Conservation (phyloP, 352 stramenopile genomes). For the Aphanomyces astaci region DNA sequence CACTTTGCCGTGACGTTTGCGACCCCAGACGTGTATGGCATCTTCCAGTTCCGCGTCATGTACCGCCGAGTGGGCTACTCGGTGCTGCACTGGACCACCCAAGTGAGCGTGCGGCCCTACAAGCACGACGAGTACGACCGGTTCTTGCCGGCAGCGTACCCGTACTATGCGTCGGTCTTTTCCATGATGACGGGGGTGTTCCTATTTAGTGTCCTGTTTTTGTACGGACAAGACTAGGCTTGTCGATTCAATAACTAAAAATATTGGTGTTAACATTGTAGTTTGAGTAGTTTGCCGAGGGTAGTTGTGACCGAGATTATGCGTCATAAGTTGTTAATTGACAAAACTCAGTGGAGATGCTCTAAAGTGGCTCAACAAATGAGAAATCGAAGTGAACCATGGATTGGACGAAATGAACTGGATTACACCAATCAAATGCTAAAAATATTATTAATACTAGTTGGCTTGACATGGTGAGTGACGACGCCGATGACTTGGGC, state of each 20-base stretch:
- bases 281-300: not conserved
- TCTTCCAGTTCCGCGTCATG: conserved; percentile 90
- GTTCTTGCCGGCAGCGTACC: conserved; percentile 88
- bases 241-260: not conserved
- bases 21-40: conserved; percentile 87
- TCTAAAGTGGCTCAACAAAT: too few relatives aligned
- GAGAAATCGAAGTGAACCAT: too few relatives aligned
- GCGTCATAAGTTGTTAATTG: too few relatives aligned
- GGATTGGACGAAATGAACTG: conserved; percentile 71
- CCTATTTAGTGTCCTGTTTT: conserved; percentile 84
- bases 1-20: conserved; percentile 82
- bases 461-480: not conserved
- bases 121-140: conserved; percentile 95
- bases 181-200: conserved; percentile 88
- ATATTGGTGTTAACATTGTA: not conserved
- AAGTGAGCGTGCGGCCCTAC: conserved; percentile 89
- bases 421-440: not conserved
- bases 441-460: not conserved
- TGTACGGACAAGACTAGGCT: conserved; percentile 60
- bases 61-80: conserved; percentile 85
- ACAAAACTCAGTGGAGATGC: too few relatives aligned
- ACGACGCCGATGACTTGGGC: not conserved
- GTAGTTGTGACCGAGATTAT: too few relatives aligned
- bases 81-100: conserved; percentile 78
- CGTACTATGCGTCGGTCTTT: conserved; percentile 89